phyloP scores from a whole-genome alignment of 495 filamentous ascomycete genomes.

The Podospora bellae-mahoneyi region DNA sequence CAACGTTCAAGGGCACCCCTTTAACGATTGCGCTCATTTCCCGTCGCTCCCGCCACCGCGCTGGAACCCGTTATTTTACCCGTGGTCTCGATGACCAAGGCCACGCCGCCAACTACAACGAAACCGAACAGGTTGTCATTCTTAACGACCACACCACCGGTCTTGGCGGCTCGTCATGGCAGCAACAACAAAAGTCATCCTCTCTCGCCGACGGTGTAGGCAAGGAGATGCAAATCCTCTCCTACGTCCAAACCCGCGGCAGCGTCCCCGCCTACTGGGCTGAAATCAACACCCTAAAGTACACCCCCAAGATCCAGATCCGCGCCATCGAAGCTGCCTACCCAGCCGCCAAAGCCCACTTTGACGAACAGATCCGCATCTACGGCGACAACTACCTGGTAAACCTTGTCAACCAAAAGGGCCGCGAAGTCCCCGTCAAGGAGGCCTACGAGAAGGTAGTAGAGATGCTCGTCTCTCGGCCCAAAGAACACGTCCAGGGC shows the following conservation, averaged over 20 bases:
- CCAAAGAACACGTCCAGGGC: slow-evolving; percentile 58
- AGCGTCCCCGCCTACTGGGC: slow-evolving; percentile 95
- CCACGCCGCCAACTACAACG: slow-evolving; percentile 96
- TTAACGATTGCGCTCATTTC: slow-evolving; percentile 86
- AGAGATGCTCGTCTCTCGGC: slow-evolving; percentile 64
- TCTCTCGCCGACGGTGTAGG: slow-evolving; percentile 46
- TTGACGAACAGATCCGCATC: slow-evolving; percentile 82
- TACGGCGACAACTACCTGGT: slow-evolving; percentile 97
- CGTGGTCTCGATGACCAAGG: slow-evolving; percentile 88
- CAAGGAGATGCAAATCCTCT: slow-evolving; percentile 79
- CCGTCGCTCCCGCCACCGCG: slow-evolving; percentile 77
- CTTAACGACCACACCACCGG: slow-evolving; percentile 73
- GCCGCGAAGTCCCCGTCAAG: slow-evolving; percentile 82
- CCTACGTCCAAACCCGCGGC: slow-evolving; percentile 93
- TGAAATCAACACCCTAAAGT: slow-evolving; percentile 85
- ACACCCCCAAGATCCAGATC: slow-evolving; percentile 84
- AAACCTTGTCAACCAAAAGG: slow-evolving; percentile 93
- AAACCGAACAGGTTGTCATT: slow-evolving; percentile 89
- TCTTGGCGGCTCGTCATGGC: slow-evolving; percentile 72
- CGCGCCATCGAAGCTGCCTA: slow-evolving; percentile 79
- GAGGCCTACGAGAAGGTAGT: slow-evolving; percentile 88
- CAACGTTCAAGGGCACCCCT: slow-evolving; percentile 73
- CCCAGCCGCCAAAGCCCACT: slow-evolving; percentile 76
- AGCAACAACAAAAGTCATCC: slow-evolving; percentile 33
- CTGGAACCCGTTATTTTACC: slow-evolving; percentile 90